Conservation (phyloP, 2,329 filamentous ascomycete genomes). For the Tolypocladium amazonense region DNA sequence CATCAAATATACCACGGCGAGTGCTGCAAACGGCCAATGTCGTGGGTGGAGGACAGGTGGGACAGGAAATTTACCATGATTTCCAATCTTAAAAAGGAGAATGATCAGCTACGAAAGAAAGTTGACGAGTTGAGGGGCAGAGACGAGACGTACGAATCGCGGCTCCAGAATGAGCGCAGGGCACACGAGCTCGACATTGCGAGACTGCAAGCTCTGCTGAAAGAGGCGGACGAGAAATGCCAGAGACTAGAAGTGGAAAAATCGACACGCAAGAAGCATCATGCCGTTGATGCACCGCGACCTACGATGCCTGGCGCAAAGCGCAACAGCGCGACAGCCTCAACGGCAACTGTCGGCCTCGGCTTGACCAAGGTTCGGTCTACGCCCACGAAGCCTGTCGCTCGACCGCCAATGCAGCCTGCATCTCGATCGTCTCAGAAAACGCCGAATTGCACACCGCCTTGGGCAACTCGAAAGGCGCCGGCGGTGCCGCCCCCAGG, state of each 20-base stretch:
- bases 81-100: constrained; percentile 19
- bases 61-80: constrained; percentile 22
- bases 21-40: constrained; percentile 31
- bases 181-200: constrained; percentile 20
- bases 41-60: constrained; percentile 24
- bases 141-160: constrained; percentile 27
- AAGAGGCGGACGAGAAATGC: constrained; percentile 22
- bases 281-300: constrained; percentile 6
- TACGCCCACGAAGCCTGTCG: constrained; percentile 11
- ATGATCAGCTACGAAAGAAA: constrained; percentile 20
- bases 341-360: constrained; percentile 4
- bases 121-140: constrained; percentile 25
- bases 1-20: constrained; percentile 35
- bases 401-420: constrained; percentile 3
- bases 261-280: constrained; percentile 9
- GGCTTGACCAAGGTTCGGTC: constrained; percentile 13
- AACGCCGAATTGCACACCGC: not conserved
- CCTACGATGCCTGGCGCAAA: constrained; percentile 2
- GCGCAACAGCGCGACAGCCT: not conserved
- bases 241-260: constrained; percentile 17
- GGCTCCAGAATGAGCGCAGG: constrained; percentile 24
- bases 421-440: not conserved
- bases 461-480: not conserved
- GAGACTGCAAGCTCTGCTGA: constrained; percentile 21
- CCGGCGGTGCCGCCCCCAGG: not conserved